A percentile compares a stretch with the other conserved stretches of the same genome.
Conservation (phyloP, 495 filamentous ascomycete species). For the Platismatia glauca region DNA sequence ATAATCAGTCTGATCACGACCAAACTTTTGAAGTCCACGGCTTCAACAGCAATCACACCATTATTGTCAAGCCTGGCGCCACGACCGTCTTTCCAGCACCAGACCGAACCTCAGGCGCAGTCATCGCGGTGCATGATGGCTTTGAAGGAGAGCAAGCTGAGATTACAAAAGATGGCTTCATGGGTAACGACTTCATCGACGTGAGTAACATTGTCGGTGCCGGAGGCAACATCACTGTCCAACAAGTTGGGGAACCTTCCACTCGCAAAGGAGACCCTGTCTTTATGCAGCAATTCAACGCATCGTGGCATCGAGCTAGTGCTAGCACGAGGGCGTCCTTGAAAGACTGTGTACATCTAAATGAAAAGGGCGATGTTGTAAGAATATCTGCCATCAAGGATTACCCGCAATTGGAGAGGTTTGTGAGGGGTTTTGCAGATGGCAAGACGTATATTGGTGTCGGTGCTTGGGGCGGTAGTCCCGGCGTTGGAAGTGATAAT, state of each 20-base stretch:
- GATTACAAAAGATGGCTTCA: slow-evolving; percentile 32
- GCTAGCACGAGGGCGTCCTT: slow-evolving; percentile 27
- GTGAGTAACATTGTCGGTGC: slow-evolving; percentile 36
- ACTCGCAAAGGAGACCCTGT: slow-evolving; percentile 33
- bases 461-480: slow-evolving; percentile 29
- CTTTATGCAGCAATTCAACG: slow-evolving; percentile 36
- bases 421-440: slow-evolving; percentile 34
- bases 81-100: slow-evolving; percentile 26
- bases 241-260: slow-evolving; percentile 31
- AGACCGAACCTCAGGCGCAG: slow-evolving; percentile 28
- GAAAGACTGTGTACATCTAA: slow-evolving; percentile 27
- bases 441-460: slow-evolving; percentile 38
- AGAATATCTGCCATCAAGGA: slow-evolving; percentile 34
- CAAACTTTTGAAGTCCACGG: slow-evolving; percentile 35
- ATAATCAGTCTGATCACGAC: slow-evolving; percentile 31
- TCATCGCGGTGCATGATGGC: slow-evolving; percentile 32
- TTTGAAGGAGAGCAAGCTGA: slow-evolving; percentile 36
- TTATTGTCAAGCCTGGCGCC: slow-evolving; percentile 26
- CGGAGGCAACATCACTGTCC: slow-evolving; percentile 36
- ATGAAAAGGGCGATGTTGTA: slow-evolving; percentile 29
- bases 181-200: slow-evolving; percentile 35
- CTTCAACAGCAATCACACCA: slow-evolving; percentile 28
- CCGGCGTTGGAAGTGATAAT: slow-evolving; percentile 16
- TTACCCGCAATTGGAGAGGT: slow-evolving; percentile 29
- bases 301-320: slow-evolving; percentile 27